Base-by-base conservation (phyloP, 352 stramenopile species). In the Sclerospora graminicola region DNA sequence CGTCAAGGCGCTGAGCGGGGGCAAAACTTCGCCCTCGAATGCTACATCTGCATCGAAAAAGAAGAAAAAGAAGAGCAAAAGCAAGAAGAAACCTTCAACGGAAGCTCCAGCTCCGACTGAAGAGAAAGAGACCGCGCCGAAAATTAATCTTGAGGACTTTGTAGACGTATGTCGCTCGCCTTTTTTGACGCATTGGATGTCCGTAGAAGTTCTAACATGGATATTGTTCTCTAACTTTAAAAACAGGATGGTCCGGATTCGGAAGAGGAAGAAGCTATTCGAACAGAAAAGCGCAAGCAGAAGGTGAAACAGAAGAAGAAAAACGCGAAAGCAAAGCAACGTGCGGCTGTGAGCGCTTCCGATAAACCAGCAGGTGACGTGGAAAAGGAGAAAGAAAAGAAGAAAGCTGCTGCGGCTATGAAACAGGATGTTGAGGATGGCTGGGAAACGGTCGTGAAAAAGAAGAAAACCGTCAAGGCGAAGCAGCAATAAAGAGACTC, bases 251-350 rank as follows among this genome's bases (percentile, higher is more conserved):
- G 79, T 50, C 75, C 78, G 32, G 78, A 90, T 55, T 84, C 75
- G 33, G 78, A 90, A 42, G 78, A 90, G 39, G 78, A 90, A 43
- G 78, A 88, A 31, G 75, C 61, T 4, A 72, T 76, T 31, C 78
- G 78, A 37, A 63, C 70, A 1, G 78, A 90, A 48, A 87, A 85
- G 60, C 81, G 81, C 51, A 80, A 81, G 55, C 61, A 77, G 6
- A 84, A 84, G 71, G 66, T 76, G 43, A 87, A 88, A 63, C 69
- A 74, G 40, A 87, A 87, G 66, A 86, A 85, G 67, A 67, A 67
- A 46, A 83, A 80, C 55, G 78, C 81, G 53, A 89, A 82, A 57
- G 66, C 60, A 33, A 86, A 87, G 63, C 53, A 87, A 54, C 53
- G 53, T 14, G 45, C 48, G 20, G 39, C 45, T 1, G 44, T 56